Evolutionary conservation across 2,329 filamentous ascomycete genomes (phyloP), one percentile per base, ranked within the genome.

Genomic region (Fusarium siculi): DNA sequence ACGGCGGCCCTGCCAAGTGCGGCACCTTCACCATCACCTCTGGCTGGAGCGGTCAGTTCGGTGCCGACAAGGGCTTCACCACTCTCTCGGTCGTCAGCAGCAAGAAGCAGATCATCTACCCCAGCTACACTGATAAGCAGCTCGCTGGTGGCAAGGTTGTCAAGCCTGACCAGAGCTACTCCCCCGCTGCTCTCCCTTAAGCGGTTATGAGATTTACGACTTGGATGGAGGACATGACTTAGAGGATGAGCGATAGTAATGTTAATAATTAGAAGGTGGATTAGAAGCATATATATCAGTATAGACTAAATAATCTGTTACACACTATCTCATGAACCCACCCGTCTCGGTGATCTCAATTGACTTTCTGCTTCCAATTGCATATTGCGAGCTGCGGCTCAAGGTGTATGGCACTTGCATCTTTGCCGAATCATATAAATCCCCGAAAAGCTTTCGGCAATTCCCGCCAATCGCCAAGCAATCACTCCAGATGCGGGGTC

Each of bases 1-100:
- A 80, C 78, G 83, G 83, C 56, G 83, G 81, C 58, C 81, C 84
- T 58, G 75, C 67, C 52, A 81, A 74, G 59, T 89, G 86, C 81
- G 87, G 87, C 46, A 74, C 70, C 53, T 90, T 83, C 82, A 85
- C 82, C 63, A 78, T 89, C 76, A 86, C 85, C 57, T 85, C 84
- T 12, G 85, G 86, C 80, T 90, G 87, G 87, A 87, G 84, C 74
- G 87, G 83, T 73, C 85, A 89, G 76, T 89, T 89, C 73, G 88
- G 87, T 50, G 55, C 80, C 21, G 82, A 76, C 67, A 82, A 85
- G 34, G 87, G 86, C 73, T 89, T 88, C 82, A 89, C 87, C 28
- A 87, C 85, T 43, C 78, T 89, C 28, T 81, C 85, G 50, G 83
- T 89, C 62, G 82, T 85, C 78, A 79, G 82, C 73, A 72, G 68